Evolutionary conservation across 2,329 filamentous ascomycete species (phyloP), one percentile per base, ranked within the genome.

Genomic region (Dothistroma pini): DNA sequence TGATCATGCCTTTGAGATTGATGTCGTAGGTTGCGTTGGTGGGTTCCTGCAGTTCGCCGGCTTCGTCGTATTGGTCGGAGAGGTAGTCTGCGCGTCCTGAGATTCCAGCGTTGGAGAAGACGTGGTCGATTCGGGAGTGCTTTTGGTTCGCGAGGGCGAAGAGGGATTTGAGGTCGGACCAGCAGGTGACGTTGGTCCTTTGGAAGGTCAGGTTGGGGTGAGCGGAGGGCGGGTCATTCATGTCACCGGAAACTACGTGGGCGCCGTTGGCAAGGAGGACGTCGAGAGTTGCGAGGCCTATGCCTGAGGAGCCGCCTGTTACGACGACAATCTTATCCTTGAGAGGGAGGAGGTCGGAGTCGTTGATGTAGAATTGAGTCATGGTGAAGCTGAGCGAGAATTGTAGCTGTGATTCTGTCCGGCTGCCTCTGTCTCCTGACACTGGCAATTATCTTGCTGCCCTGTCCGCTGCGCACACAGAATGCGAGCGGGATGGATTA

Each of bases 301-400:
- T 87, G 16, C 85, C 85, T 2, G 83, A 85, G 0, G 82, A 83
- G 59, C 82, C 82, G 54, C 84, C 84, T 80, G 69, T 71, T 19
- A 71, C 41, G 16, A 72, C 61, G 9, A 68, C 63, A 25, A 68
- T 62, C 32, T 68, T 65, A 49, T 59, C 69, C 53, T 66, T 63
- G 47, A 72, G 59, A 0, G 66, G 60, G 2, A 60, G 41, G 31
- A 68, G 64, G 56, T 70, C 65, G 11, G 60, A 47, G n/a, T 67
- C 63, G 49, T 64, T 48, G 54, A 71, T 69, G n/a, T 19, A 63
- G 56, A 72, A 68, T 54, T 69, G 64, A 35, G 66, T 54, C 70
- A 71, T 72, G 52, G 22, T 62, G 29, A 12, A 29, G 2, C 2
- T 29, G 25, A 29, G 2, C 25, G 25, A 29, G 6, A 29, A 29